phyloP scores from a whole-genome alignment of 2,329 filamentous ascomycete genomes.

The Fonsecaea pedrosoi region DNA sequence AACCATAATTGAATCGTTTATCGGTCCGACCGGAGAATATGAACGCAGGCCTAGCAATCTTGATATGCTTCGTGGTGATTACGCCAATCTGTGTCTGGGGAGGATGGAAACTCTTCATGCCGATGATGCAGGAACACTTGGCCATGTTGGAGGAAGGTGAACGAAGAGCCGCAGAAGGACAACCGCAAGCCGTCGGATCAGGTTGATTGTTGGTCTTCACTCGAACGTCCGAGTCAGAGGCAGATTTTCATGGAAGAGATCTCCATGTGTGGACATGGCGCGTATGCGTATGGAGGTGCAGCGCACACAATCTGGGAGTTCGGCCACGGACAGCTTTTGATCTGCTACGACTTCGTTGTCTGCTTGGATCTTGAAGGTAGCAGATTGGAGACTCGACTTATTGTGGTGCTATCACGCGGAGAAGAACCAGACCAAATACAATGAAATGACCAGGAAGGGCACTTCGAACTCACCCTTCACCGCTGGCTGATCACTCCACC shows the following conservation, averaged over 20 bases:
- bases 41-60: slow-evolving; percentile 38
- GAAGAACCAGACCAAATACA: neutral
- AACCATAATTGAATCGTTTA: neutral
- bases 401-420: neutral
- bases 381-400: neutral
- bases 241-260: neutral
- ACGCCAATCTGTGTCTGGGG: slow-evolving; percentile 36
- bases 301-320: neutral
- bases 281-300: neutral
- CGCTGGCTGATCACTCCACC: neutral
- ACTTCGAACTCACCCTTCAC: neutral
- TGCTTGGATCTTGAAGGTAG: neutral
- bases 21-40: slow-evolving; percentile 26
- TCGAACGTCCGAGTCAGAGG: neutral
- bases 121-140: slow-evolving; percentile 37
- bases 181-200: slow-evolving; percentile 15
- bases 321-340: neutral
- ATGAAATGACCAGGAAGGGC: neutral
- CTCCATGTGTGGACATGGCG: neutral
- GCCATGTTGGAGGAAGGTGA: slow-evolving; percentile 39
- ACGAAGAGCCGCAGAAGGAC: slow-evolving; percentile 21
- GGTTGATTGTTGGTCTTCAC: neutral
- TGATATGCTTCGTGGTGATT: slow-evolving; percentile 41
- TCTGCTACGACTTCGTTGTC: neutral
- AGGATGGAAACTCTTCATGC: slow-evolving; percentile 39